Percentiles rank a stretch among this genome's conserved stretches.
Evolutionary conservation across 2,329 filamentous ascomycete genomes (phyloP).

Genomic region (Samsoniella hepiali): DNA sequence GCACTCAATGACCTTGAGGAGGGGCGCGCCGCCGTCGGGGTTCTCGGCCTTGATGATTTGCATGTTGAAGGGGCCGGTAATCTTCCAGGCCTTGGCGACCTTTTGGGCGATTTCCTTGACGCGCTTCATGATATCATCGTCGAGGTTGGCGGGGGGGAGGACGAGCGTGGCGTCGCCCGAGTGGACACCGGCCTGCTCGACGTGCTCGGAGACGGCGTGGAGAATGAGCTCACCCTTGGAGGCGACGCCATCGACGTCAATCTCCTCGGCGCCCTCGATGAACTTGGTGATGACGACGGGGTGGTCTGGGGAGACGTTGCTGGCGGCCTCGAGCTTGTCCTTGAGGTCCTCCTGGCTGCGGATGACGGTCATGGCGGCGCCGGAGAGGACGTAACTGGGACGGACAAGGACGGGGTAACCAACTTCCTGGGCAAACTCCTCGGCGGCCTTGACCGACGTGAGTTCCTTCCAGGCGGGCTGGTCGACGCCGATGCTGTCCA

Average conservation of each 20-base stretch:
- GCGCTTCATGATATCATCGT: slow-evolving; percentile 73
- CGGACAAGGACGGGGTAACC: slow-evolving; percentile 94
- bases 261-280: slow-evolving; percentile 94
- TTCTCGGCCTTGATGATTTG: slow-evolving; percentile 94
- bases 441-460: slow-evolving; percentile 83
- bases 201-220: slow-evolving; percentile 91
- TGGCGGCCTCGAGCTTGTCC: slow-evolving; percentile 89
- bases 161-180: slow-evolving; percentile 95
- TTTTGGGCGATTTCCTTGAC: slow-evolving; percentile 95
- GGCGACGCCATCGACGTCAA: slow-evolving; percentile 92
- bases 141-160: slow-evolving; percentile 78
- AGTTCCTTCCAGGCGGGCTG: slow-evolving; percentile 98
- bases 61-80: slow-evolving; percentile 99
- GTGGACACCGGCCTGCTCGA: slow-evolving; percentile 96
- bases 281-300: slow-evolving; percentile 98
- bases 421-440: slow-evolving; percentile 78
- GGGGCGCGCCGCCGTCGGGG: slow-evolving; percentile 68
- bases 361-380: slow-evolving; percentile 98
- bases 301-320: slow-evolving; percentile 89
- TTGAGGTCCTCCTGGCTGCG: slow-evolving; percentile 82
- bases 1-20: slow-evolving; percentile 95
- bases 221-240: slow-evolving; percentile 81
- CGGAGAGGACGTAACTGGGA: slow-evolving; percentile 92
- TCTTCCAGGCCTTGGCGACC: slow-evolving; percentile 94
- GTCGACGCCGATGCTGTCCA: slow-evolving; percentile 94